Evolutionary conservation across 2,329 filamentous ascomycete species (phyloP), one percentile per base, ranked within the genome.

Genomic region (Cercospora sp.): DNA sequence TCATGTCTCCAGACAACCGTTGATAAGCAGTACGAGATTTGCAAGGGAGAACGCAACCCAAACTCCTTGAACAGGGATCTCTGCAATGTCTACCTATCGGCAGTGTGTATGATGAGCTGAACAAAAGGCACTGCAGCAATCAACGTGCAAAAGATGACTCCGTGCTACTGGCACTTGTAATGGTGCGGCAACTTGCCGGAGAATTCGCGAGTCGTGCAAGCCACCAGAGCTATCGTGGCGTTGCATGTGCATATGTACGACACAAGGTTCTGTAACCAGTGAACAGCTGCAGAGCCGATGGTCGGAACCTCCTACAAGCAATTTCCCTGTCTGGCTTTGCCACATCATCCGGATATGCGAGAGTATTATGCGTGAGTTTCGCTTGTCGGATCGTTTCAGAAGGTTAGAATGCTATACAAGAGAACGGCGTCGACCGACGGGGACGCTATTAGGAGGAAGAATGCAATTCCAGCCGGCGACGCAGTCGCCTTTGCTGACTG

Each of bases 221-320:
- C 37, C 32, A 40, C 32, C 7, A 58, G 12, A 61, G 34, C n/a
- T 40, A 61, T 40, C 58, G 37, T 40, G 26, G 37, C 49, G 49
- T 28, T 28, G 49, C 49, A 28, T 55, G 26, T 55, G 49, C 49
- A 55, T n/a, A 45, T 30, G 37, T 43, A 40, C 30, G 26, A 40
- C 21, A 40, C 24, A 40, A 32, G 21, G 24, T 55, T 55, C 24
- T 55, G 24, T 55, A 55, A 55, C 49, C 49, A 53, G 49, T 53
- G 49, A 24, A 53, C 24, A 45, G 34, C 34, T 43, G 18, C 24
- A 62, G 37, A 26, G 60, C 60, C 60, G 40, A 51, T 28, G 16
- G n/a, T 18, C 60, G 40, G 40, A 51, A 49, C 37, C 60, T 62
- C 60, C n/a, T 32, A 62, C 24, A 62, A 51, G 60, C 37, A 62